Evolutionary conservation across 2,329 filamentous ascomycete species (phyloP).

Genomic region (Leptographium radiaticola): DNA sequence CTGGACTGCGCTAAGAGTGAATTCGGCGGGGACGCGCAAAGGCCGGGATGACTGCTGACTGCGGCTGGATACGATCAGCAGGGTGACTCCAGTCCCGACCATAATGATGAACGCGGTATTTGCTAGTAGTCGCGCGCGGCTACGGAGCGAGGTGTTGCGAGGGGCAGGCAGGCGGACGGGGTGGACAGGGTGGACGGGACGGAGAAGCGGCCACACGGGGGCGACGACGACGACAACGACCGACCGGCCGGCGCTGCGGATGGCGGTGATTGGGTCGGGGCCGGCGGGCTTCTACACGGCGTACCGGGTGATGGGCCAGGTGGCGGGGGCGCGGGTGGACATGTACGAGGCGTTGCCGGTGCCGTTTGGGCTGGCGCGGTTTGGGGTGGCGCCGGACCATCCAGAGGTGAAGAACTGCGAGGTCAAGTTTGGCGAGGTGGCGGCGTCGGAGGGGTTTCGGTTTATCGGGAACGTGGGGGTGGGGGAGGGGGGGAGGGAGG

Average conservation of each 20-base stretch:
- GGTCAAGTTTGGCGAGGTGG: conserved; percentile 85
- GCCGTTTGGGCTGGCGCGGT: conserved; percentile 82
- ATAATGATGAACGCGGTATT: conserved; percentile 2
- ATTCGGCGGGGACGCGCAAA: no score
- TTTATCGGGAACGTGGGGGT: conserved; percentile 86
- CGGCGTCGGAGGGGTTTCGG: conserved; percentile 66
- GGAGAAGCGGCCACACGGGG: not conserved
- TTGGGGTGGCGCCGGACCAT: conserved; percentile 95
- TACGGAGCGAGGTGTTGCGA: not conserved
- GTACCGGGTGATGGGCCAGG: conserved; percentile 66
- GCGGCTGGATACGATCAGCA: no score
- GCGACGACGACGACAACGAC: not conserved
- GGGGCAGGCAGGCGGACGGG: not conserved
- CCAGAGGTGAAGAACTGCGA: conserved; percentile 99
- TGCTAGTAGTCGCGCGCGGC: conserved; percentile 1
- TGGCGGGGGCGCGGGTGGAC: conserved; percentile 58
- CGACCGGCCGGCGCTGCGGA: conserved; percentile 37
- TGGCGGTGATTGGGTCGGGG: conserved; percentile 86
- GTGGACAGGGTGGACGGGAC: not conserved
- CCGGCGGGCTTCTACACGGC: conserved; percentile 94
- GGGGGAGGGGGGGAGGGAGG: conserved; percentile 26
- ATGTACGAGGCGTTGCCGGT: conserved; percentile 96
- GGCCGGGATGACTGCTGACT: no score
- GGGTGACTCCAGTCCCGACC: not conserved
- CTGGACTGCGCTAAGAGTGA: no score